Percentiles rank a stretch among this genome's conserved stretches.
These are phyloP conservation scores for Larix sibirica DNA, from an alignment of 83 land plant genomes.

Conservation along the genomic window DNA sequence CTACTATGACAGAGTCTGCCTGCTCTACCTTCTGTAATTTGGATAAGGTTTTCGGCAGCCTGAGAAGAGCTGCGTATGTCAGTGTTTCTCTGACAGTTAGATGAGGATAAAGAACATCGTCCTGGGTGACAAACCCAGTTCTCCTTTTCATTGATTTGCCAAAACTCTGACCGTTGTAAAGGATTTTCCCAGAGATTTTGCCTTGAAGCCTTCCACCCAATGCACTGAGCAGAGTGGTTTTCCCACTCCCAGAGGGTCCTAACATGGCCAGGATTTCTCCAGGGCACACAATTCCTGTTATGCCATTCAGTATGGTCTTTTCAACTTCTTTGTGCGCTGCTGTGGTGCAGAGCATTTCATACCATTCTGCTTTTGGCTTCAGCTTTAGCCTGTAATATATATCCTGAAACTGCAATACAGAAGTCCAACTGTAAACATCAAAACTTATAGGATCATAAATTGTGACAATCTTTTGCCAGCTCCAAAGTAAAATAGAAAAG, in stretches of 20 bases:
- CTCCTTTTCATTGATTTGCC: constrained; percentile 43
- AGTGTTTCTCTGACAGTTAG: constrained; percentile 78
- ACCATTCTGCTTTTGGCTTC: not conserved
- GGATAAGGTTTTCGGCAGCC: constrained; percentile 53
- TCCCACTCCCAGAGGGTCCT: constrained; percentile 91
- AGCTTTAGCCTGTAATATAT: constrained; percentile 10
- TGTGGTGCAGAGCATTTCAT: not conserved
- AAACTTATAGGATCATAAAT: no score
- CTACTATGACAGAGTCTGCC: constrained; percentile 52
- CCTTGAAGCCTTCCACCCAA: constrained; percentile 61
- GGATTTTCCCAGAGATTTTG: constrained; percentile 61
- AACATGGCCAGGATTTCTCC: constrained; percentile 80
- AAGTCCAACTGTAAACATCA: not conserved
- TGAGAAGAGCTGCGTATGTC: constrained; percentile 59
- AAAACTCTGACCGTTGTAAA: constrained; percentile 70
- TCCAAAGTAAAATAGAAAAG: no score
- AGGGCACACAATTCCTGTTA: constrained; percentile 65
- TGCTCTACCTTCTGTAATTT: constrained; percentile 43
- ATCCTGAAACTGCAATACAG: constrained; percentile 8
- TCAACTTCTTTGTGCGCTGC: constrained; percentile 14
- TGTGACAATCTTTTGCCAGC: no score
- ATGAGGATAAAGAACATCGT: constrained; percentile 80
- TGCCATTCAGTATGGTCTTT: constrained; percentile 57
- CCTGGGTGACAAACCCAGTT: constrained; percentile 77
- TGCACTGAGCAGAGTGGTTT: constrained; percentile 72